These are phyloP conservation scores for Fusarium continuum DNA, from an alignment of 2,329 filamentous ascomycete species.

Conservation along the genomic window DNA sequence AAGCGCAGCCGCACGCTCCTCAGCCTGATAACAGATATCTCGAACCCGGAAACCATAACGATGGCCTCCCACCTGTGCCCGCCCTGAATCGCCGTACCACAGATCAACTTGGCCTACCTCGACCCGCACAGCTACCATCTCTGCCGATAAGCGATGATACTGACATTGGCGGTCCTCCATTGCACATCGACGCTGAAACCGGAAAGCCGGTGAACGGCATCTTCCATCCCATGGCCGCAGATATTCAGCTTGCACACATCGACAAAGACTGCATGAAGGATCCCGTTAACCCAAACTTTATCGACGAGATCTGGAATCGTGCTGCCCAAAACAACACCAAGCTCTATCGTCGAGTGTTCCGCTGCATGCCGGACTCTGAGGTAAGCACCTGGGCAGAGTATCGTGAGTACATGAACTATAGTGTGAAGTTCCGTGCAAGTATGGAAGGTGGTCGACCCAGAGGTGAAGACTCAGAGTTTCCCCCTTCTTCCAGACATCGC, in stretches of 20 bases:
- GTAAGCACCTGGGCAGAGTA: slow-evolving; percentile 95
- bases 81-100: slow-evolving; percentile 68
- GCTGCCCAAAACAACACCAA: slow-evolving; percentile 95
- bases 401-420: slow-evolving; percentile 81
- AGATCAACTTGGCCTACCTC: slow-evolving; percentile 72
- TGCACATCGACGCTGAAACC: slow-evolving; percentile 60
- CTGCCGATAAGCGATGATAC: slow-evolving; percentile 78
- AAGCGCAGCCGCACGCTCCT: slow-evolving; percentile 40
- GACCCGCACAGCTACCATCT: slow-evolving; percentile 74
- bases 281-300: slow-evolving; percentile 82
- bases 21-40: slow-evolving; percentile 46
- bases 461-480: slow-evolving; percentile 62
- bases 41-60: slow-evolving; percentile 52
- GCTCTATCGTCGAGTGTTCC: slow-evolving; percentile 91
- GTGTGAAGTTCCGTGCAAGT: slow-evolving; percentile 76
- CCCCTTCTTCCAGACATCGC: slow-evolving; percentile 49
- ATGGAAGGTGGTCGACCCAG: slow-evolving; percentile 62
- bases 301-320: slow-evolving; percentile 86
- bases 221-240: slow-evolving; percentile 66
- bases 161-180: slow-evolving; percentile 81
- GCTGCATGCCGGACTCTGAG: slow-evolving; percentile 96
- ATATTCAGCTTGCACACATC: slow-evolving; percentile 78
- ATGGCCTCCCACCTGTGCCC: slow-evolving; percentile 67
- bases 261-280: slow-evolving; percentile 95
- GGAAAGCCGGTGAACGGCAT: slow-evolving; percentile 57